phyloP scores from a whole-genome alignment of 495 filamentous ascomycete species.

The Hyaloscypha bicolor region DNA sequence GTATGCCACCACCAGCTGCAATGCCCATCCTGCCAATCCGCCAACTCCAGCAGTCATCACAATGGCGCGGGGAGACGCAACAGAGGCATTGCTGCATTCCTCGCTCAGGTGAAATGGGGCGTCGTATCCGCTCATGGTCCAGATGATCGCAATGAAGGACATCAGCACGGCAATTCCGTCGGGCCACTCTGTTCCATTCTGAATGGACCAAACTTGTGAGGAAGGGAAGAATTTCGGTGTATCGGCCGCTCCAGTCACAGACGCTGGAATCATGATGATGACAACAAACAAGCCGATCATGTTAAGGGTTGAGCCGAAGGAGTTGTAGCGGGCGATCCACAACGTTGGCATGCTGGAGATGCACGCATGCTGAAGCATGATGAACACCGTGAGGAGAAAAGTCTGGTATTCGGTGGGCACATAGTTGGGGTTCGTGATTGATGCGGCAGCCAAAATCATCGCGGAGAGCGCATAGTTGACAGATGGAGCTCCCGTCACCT shows the following conservation, averaged over 20 bases:
- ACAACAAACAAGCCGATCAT: constrained; percentile 67
- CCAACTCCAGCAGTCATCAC: constrained; percentile 70
- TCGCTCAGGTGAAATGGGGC: constrained; percentile 76
- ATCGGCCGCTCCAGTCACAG: constrained; percentile 43
- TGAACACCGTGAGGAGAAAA: constrained; percentile 68
- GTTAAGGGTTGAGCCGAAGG: constrained; percentile 74
- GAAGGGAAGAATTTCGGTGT: constrained; percentile 64
- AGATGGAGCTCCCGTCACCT: constrained; percentile 71
- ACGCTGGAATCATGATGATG: constrained; percentile 71
- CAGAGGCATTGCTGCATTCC: constrained; percentile 76
- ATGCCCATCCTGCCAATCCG: constrained; percentile 71
- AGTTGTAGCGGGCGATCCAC: constrained; percentile 77
- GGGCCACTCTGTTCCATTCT: constrained; percentile 70
- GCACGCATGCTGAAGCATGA: constrained; percentile 70
- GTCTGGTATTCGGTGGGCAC: constrained; percentile 67
- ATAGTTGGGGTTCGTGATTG: constrained; percentile 67
- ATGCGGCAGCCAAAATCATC: constrained; percentile 74
- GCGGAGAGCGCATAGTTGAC: constrained; percentile 54
- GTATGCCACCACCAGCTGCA: constrained; percentile 81
- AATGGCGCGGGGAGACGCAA: constrained; percentile 78
- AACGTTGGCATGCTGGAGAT: constrained; percentile 77
- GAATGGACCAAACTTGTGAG: constrained; percentile 70
- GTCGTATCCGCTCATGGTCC: constrained; percentile 53
- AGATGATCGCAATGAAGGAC: constrained; percentile 70
- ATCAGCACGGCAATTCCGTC: constrained; percentile 73